A percentile compares a stretch with the other conserved stretches of the same genome.
Evolutionary conservation across 202 grass and related monocot genomes (phyloP).

Genomic region (Saccharum hybrid): DNA sequence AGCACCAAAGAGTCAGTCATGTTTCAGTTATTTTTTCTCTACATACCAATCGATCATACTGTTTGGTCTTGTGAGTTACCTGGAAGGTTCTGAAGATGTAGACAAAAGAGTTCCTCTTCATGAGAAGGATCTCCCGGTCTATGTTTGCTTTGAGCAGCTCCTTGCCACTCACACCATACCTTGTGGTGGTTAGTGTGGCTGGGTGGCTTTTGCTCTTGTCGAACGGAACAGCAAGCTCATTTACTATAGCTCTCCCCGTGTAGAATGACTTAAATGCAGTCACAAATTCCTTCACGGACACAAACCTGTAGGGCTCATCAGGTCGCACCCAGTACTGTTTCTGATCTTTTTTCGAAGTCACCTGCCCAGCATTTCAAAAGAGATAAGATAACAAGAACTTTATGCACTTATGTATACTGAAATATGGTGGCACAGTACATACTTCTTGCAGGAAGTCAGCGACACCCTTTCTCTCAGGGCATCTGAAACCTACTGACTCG

Average conservation of each 20-base stretch:
- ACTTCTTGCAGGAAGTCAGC: conserved; percentile 92
- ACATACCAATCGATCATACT: not conserved
- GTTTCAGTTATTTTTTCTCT: not conserved
- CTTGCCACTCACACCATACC: conserved; percentile 60
- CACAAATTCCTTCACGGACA: conserved; percentile 68
- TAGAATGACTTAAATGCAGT: conserved; percentile 69
- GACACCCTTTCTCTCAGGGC: conserved; percentile 77
- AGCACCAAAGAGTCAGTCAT: not conserved
- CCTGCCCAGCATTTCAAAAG: conserved; percentile 40
- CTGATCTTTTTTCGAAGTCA: conserved; percentile 91
- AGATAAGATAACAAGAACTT: not conserved
- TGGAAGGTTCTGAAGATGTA: conserved; percentile 57
- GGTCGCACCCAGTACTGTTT: conserved; percentile 62
- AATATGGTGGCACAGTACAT: not conserved
- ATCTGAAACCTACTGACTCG: conserved; percentile 79
- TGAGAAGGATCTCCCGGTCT: conserved; percentile 71
- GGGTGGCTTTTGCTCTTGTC: conserved; percentile 72
- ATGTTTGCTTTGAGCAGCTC: conserved; percentile 69
- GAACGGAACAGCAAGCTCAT: conserved; percentile 60
- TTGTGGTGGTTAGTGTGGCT: conserved; percentile 66
- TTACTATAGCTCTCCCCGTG: conserved; percentile 43
- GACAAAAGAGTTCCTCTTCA: conserved; percentile 86
- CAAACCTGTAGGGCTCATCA: conserved; percentile 51
- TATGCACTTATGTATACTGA: not conserved
- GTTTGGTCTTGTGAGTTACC: conserved; percentile 13